Percentiles rank a stretch among this genome's conserved stretches.
Evolutionary conservation across 441 rosid species (phyloP).

Genomic region (Croton laevigatus): DNA sequence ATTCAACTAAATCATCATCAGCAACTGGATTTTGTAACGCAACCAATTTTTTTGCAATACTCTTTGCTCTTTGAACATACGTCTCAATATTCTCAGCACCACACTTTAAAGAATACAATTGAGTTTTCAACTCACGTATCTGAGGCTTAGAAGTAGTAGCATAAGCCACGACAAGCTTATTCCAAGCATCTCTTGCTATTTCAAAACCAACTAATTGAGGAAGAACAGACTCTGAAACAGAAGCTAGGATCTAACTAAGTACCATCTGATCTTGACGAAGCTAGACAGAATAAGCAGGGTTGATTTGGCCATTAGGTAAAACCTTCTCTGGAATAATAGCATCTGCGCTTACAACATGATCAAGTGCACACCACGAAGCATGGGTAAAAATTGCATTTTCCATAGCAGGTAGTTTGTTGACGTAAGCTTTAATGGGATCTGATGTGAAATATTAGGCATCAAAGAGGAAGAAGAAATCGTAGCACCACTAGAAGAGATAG

Average conservation of each 20-base stretch:
- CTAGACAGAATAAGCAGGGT: not conserved
- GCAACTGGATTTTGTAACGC: no score
- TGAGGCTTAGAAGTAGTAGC: not conserved
- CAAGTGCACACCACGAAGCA: no score
- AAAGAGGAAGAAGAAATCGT: no score
- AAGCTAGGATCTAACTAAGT: not conserved
- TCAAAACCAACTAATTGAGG: not conserved
- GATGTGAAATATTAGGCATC: not conserved
- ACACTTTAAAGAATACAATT: not conserved
- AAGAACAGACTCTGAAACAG: not conserved
- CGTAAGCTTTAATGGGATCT: no score
- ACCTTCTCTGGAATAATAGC: not conserved
- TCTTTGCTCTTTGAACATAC: no score
- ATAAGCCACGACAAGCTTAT: not conserved
- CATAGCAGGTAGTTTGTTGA: no score
- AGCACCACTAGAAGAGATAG: no score
- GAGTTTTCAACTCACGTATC: no score
- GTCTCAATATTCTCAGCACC: not conserved
- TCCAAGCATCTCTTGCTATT: not conserved
- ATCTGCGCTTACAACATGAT: no score
- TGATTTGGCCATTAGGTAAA: not conserved
- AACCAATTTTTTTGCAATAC: no score
- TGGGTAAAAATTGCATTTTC: no score
- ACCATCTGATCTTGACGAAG: not conserved
- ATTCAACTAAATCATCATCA: no score